phyloP scores from a whole-genome alignment of 352 stramenopile genomes.

The Pythium rishiriense region DNA sequence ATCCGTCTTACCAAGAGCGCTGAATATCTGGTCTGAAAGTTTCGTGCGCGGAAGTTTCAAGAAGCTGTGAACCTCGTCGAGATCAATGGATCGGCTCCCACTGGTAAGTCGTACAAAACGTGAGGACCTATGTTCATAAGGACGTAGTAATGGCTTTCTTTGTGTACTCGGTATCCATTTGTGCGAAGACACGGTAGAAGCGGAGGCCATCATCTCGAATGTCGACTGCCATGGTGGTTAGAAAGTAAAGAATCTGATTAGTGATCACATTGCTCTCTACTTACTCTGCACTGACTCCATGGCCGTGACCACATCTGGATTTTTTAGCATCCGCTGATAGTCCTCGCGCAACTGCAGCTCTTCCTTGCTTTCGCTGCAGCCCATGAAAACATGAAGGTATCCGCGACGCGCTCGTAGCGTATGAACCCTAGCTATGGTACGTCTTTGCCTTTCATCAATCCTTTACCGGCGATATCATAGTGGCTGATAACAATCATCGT shows the following conservation, averaged over 20 bases:
- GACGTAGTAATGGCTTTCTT: background rate
- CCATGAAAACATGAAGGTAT: constrained; percentile 29
- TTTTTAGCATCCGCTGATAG: constrained; percentile 42
- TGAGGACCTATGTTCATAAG: background rate
- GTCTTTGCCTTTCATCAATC: too few relatives aligned
- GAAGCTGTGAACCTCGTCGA: constrained; percentile 51
- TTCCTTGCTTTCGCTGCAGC: constrained; percentile 43
- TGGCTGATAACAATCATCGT: too few relatives aligned
- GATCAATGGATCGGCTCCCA: constrained; percentile 54
- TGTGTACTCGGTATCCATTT: constrained; percentile 48
- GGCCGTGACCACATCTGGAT: constrained; percentile 31
- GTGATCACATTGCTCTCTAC: too few relatives aligned
- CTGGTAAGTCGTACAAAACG: constrained; percentile 18
- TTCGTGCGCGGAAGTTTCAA: constrained; percentile 39
- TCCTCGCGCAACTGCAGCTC: constrained; percentile 33
- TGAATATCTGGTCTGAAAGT: constrained; percentile 59
- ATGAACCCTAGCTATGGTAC: too few relatives aligned
- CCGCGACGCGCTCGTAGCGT: background rate
- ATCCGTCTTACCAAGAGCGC: constrained; percentile 35
- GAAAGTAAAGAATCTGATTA: background rate
- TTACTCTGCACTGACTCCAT: constrained; percentile 36
- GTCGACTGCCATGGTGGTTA: constrained; percentile 35
- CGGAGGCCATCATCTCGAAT: constrained; percentile 34
- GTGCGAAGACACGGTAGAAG: constrained; percentile 48
- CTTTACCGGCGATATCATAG: too few relatives aligned